Percentiles rank a stretch among this genome's conserved stretches.
These are phyloP conservation scores for Podaxis sp. DNA, from an alignment of 768 basidiomycete genomes.

Conservation along the genomic window DNA sequence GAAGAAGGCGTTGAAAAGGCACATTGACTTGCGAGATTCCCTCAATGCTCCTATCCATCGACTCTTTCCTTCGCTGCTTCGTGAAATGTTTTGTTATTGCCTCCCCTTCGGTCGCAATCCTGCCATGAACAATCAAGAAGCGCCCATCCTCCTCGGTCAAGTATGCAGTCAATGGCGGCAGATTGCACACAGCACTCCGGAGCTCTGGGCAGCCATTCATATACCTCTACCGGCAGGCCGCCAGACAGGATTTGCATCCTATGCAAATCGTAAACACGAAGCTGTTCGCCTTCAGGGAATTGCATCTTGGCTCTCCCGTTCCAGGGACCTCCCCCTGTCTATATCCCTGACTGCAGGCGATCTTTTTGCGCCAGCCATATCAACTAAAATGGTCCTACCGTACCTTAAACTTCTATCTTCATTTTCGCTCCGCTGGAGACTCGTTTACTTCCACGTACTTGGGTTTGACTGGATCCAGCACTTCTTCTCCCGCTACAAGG, in stretches of 20 bases:
- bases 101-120: conserved; percentile 16
- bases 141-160: conserved; percentile 15
- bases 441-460: not conserved
- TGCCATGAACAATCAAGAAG: conserved; percentile 14
- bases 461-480: not conserved
- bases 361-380: not conserved
- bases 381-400: not conserved
- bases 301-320: conserved; percentile 6
- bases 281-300: not conserved
- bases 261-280: not conserved
- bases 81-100: conserved; percentile 16
- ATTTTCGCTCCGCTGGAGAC: not conserved
- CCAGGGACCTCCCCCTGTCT: conserved; percentile 1
- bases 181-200: conserved; percentile 6
- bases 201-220: conserved; percentile 16
- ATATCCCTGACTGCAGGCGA: not conserved
- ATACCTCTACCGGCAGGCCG: not conserved
- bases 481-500: not conserved
- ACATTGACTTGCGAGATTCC: not conserved
- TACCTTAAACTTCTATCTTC: not conserved
- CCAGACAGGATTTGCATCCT: not conserved
- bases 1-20: not conserved
- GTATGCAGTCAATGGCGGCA: conserved; percentile 18
- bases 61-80: conserved; percentile 13
- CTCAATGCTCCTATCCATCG: conserved; percentile 13